Base-by-base conservation (phyloP, 139 green algal genomes). In the Limnomonas spitsbergensis region DNA sequence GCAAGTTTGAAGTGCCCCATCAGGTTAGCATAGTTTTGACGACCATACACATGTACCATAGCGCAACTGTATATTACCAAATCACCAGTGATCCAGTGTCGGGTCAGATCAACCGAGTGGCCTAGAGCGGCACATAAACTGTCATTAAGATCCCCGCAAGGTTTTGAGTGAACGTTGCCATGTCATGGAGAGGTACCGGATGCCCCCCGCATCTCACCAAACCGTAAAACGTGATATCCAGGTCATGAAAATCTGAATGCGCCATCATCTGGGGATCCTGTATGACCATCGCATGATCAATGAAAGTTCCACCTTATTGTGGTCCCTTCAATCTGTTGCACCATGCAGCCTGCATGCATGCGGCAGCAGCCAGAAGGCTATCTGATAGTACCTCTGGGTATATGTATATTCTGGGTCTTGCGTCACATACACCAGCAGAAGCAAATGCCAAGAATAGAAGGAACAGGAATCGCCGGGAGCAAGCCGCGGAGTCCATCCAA, bases 141-240 rank as follows among this genome's bases (percentile, higher is more conserved):
- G 9, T 6, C 42, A 54, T 6, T 9, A 54, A 9, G 7, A 9
- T 54, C 6, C 9, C 7, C 9, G 9, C 9, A 6, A 54, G 42
- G 6, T 54, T 32, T 70, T 7, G 4, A 70, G 4, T 32, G 29
- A 38, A 32, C 29, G 24, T 24, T 32, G 56, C 9, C 56, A 70
- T 32, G 24, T 70, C 56, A 70, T 70, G 56, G 14, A 38, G 29
- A 24, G 24, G 9, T 24, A 9, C 56, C 14, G 29, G 56, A 37
- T 70, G 29, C 29, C 29, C 29, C 24, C 42, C 7, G 42, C 42
- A 27, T 24, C 56, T 36, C 29, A 70, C 56, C 56, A 70, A 20
- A 9, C 56, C 56, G 29, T 70, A 70, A 70, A 70, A 70, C 4
- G 56, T 70, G n/a, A 32, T 36, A 32, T 70, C 29, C 9, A 70